Conservation (phyloP, 2,329 filamentous ascomycete genomes). For the Lachnellula willkommii region DNA sequence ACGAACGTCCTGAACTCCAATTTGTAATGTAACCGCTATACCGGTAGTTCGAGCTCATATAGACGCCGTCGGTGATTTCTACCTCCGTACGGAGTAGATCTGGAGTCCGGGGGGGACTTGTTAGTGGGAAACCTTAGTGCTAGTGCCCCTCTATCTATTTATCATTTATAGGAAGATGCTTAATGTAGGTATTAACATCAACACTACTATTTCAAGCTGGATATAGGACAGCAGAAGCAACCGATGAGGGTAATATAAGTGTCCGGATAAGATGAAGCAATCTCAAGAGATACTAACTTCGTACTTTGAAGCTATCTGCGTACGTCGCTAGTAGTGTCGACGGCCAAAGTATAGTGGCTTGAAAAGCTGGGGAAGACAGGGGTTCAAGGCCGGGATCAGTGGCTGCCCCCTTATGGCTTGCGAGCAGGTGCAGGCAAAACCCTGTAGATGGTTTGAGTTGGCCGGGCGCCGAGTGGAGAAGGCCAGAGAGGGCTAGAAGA, state of each 20-base stretch:
- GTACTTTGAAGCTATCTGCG: slow-evolving; percentile 6
- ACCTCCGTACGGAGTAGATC: neutral
- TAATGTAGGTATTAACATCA: neutral
- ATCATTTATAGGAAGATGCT: neutral
- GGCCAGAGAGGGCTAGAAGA: neutral
- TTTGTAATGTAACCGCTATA: neutral
- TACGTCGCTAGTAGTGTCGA: neutral
- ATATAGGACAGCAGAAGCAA: neutral
- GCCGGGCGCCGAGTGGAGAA: slow-evolving; percentile 13
- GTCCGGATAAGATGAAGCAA: neutral
- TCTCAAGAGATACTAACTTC: neutral
- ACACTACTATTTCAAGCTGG: neutral
- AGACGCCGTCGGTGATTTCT: neutral
- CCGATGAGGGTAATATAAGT: neutral
- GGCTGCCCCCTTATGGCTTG: neutral
- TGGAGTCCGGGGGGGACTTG: neutral
- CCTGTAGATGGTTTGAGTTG: slow-evolving; percentile 4
- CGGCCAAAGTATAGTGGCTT: slow-evolving; percentile 19
- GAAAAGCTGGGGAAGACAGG: slow-evolving; percentile 22
- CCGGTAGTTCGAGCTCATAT: neutral
- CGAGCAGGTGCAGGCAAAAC: slow-evolving; percentile 16
- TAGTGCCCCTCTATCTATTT: neutral
- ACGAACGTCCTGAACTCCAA: neutral
- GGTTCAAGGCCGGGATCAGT: slow-evolving; percentile 1
- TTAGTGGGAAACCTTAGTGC: neutral